Percentiles rank a stretch among this genome's conserved stretches.
These are phyloP conservation scores for Zychaea mexicana DNA, from an alignment of 371 early-diverging fungal species.

Conservation along the genomic window DNA sequence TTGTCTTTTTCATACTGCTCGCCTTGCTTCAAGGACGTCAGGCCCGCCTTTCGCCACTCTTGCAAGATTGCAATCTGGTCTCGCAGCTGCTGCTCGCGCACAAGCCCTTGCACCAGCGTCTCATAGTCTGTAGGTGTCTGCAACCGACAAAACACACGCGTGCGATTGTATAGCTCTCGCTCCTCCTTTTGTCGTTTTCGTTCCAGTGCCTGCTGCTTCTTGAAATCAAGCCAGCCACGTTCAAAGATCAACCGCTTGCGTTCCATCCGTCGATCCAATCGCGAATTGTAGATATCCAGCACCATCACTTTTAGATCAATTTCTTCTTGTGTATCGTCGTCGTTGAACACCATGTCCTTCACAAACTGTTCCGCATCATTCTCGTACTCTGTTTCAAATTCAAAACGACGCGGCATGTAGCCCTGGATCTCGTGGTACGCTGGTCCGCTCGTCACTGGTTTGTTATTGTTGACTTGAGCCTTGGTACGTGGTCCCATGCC, in stretches of 20 bases:
- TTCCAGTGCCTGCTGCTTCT: constrained; percentile 77
- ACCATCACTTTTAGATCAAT: constrained; percentile 89
- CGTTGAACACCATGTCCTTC: constrained; percentile 92
- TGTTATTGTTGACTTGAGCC: constrained; percentile 27
- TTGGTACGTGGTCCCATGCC: constrained; percentile 37
- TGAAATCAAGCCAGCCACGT: constrained; percentile 83
- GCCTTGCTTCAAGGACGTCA: constrained; percentile 77
- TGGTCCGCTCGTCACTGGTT: constrained; percentile 85
- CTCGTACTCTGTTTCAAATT: constrained; percentile 97
- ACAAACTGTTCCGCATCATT: constrained; percentile 95
- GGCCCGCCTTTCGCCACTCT: constrained; percentile 89
- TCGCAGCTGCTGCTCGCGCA: constrained; percentile 74
- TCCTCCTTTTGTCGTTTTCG: constrained; percentile 86
- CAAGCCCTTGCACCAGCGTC: constrained; percentile 77
- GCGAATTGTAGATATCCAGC: constrained; percentile 90
- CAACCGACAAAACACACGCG: constrained; percentile 89
- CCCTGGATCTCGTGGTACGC: constrained; percentile 96
- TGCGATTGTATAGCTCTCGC: constrained; percentile 74
- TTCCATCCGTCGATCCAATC: constrained; percentile 83
- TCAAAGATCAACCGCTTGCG: constrained; percentile 90
- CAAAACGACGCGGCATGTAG: constrained; percentile 97
- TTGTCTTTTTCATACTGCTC: constrained; percentile 73
- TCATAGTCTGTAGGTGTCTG: constrained; percentile 86
- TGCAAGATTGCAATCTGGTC: constrained; percentile 85
- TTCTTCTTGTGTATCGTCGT: constrained; percentile 87